These are phyloP conservation scores for Pelargonium australe DNA, from an alignment of 441 rosid species.

Conservation along the genomic window DNA sequence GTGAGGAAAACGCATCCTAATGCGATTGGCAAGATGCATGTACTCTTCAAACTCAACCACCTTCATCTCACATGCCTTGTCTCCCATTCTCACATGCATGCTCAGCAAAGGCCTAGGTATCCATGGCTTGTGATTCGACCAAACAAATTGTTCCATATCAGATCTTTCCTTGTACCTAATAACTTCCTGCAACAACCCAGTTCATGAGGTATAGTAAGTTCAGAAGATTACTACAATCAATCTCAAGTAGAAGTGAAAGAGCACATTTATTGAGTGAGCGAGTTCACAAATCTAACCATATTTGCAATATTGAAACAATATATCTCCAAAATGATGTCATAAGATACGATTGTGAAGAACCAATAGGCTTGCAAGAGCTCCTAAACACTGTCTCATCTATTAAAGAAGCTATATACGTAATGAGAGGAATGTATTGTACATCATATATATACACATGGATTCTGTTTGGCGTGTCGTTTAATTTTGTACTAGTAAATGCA, in stretches of 20 bases:
- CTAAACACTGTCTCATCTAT: no score
- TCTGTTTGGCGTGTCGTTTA: no score
- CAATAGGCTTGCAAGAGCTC: no score
- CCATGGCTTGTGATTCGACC: slow-evolving; percentile 87
- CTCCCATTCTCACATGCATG: slow-evolving; percentile 95
- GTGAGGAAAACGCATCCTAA: slow-evolving; percentile 56
- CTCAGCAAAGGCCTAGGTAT: slow-evolving; percentile 80
- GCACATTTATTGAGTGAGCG: background rate
- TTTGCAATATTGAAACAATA: background rate
- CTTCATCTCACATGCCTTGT: slow-evolving; percentile 92
- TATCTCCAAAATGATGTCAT: no score
- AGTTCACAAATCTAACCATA: background rate
- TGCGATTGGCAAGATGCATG: slow-evolving; percentile 57
- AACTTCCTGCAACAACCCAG: slow-evolving; percentile 27
- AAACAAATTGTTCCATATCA: slow-evolving; percentile 62
- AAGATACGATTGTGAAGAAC: no score
- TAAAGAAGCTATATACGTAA: no score
- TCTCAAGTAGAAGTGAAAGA: background rate
- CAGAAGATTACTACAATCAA: background rate
- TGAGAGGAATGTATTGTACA: no score
- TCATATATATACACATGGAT: no score
- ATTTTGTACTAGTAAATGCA: no score
- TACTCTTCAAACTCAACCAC: slow-evolving; percentile 63
- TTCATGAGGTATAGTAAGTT: background rate
- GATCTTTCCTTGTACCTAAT: slow-evolving; percentile 23